These are phyloP conservation scores for Phytophthora chlamydospora DNA, from an alignment of 352 stramenopile genomes.

Conservation along the genomic window DNA sequence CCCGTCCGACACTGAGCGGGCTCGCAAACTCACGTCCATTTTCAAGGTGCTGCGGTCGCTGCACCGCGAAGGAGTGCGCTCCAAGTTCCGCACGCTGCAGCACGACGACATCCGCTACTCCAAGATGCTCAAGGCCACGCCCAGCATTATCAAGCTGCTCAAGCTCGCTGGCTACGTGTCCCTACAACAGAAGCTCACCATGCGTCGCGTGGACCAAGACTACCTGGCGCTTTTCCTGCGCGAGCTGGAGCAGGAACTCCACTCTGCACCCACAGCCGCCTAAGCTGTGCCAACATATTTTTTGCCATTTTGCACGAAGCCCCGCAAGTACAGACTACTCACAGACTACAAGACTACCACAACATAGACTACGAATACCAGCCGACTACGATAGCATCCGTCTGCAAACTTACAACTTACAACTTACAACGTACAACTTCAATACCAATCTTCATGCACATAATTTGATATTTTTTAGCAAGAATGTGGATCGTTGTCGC, in stretches of 20 bases:
- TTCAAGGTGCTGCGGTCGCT: constrained; percentile 75
- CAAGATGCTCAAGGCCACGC: constrained; percentile 66
- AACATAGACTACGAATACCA: constrained; percentile 23
- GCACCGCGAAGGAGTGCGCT: constrained; percentile 64
- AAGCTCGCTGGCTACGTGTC: constrained; percentile 79
- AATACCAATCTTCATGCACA: background rate
- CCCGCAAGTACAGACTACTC: constrained; percentile 21
- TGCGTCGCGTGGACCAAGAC: constrained; percentile 71
- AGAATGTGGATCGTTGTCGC: too few species aligned
- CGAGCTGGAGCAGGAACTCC: constrained; percentile 53
- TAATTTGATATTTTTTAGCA: too few species aligned
- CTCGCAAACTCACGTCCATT: constrained; percentile 70
- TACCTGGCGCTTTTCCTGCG: constrained; percentile 68
- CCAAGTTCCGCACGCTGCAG: constrained; percentile 68
- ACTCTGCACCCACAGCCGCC: constrained; percentile 17
- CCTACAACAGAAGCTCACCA: constrained; percentile 73
- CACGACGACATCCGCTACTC: constrained; percentile 79
- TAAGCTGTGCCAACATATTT: constrained; percentile 20
- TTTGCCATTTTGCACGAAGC: constrained; percentile 22
- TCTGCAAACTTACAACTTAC: constrained; percentile 8
- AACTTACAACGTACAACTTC: background rate
- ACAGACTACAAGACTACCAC: constrained; percentile 24
- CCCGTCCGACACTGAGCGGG: constrained; percentile 63
- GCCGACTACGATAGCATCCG: constrained; percentile 15
- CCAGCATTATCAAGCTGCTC: constrained; percentile 80